Base-by-base conservation (phyloP, 176 grass and related monocot species). In the Aegilops sharonensis region DNA sequence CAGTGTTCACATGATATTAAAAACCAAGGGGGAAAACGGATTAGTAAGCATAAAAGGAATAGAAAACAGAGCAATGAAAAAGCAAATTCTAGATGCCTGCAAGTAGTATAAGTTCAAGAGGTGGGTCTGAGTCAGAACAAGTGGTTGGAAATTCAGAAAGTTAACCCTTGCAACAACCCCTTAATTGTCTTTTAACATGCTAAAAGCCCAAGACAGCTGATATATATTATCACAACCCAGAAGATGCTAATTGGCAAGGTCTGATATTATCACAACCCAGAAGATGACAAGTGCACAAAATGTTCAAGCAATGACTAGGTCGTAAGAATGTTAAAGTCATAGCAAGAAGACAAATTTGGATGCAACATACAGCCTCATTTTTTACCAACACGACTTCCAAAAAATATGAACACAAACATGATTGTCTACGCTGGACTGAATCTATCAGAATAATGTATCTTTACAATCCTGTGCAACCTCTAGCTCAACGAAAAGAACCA, bases 271-370 rank as follows among this genome's bases (percentile, higher is more conserved):
- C 54, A 48, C 54, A 54, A 31, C 5, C 52, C 35, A 62, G 8
- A 85, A 85, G 78, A 30, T 54, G 27, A 59, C 10, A 37, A 20
- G 14, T 5, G 45, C 20, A 75, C 20, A 25, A 11, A 89, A 84
- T 68, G 12, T 29, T 20, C 0, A 76, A 61, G 21, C 11, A 17
- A 36, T 61, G 12, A 72, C 1, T 3, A 73, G 52, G 59, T 18
- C 35, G 21, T 21, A 63, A 37, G 15, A 36, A 18, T 25, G 56
- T n/a, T 7, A 31, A 32, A 84, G 77, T 31, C 23, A 4, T 9
- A 70, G 36, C 2, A 13, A 68, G 39, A 71, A n/a, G 5, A 27
- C 27, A 69, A 37, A 6, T 64, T 62, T 2, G 14, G 14, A 25
- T 61, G 66, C 74, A 63, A 1, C 65, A 29, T 50, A 45, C 36